Evolutionary conservation across 257 asterid species (phyloP), one percentile per base, ranked within the genome.

Genomic region (Nicotiana obtusifolia): DNA sequence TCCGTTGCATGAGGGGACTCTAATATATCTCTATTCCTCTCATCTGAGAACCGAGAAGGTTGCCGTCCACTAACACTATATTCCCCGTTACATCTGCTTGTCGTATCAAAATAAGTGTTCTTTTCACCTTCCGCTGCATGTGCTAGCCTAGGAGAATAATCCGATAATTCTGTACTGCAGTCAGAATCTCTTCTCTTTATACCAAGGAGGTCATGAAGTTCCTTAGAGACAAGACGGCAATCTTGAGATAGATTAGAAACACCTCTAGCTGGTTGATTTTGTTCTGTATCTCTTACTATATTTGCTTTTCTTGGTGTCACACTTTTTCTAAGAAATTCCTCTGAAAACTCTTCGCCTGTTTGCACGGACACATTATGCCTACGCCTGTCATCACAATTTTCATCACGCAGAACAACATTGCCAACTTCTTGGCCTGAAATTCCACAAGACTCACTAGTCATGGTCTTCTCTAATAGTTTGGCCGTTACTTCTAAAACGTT

Each of bases 341-440:
- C 93, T 0, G 94, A 89, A 81, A 94, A 94, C 80, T 93, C 98
- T 82, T 93, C 98, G 7, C 97, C 98, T 0, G 97, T 94, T 84
- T 91, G 97, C 53, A 91, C 77, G 64, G 95, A 94, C 76, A 94
- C 71, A 76, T 92, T 92, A 76, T 68, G 89, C 47, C 67, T 86
- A 84, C 77, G 44, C 19, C 64, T 84, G 56, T 83, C 68, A 30
- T 84, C 83, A 80, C 82, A 64, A 44, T 49, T 83, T 26, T 85
- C 88, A 85, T 85, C 88, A 78, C 78, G 83, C 76, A 78, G 84
- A 57, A 76, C 84, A 80, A 62, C 67, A 78, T 79, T 37, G 56
- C 83, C 78, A 79, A 82, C 17, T 19, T 82, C 83, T 83, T 77
- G 83, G 52, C 89, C 88, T 79, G 89, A 81, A 60, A 78, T 67